Conservation (phyloP, 2,329 filamentous ascomycete genomes). For the Epichloe baconii region DNA sequence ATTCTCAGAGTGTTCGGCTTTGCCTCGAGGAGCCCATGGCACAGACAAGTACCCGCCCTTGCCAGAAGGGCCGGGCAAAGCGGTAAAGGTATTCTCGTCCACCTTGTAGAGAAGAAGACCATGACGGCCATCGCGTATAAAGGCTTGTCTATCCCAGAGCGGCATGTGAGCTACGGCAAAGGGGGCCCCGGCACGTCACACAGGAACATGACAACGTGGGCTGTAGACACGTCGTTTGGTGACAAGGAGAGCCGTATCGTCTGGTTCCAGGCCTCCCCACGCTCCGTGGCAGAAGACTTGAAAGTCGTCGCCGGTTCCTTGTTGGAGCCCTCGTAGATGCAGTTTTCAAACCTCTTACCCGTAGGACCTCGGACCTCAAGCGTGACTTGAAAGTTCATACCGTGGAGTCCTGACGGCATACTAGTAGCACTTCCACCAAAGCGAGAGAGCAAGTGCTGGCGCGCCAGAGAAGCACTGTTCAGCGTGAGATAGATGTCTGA, state of each 20-base stretch:
- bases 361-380: constrained; percentile 71
- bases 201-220: constrained; percentile 81
- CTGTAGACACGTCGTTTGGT: constrained; percentile 64
- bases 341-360: constrained; percentile 75
- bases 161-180: constrained; percentile 91
- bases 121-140: constrained; percentile 75
- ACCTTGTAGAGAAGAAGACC: constrained; percentile 75
- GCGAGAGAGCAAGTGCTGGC: constrained; percentile 58
- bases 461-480: constrained; percentile 62
- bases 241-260: constrained; percentile 71
- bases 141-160: constrained; percentile 83
- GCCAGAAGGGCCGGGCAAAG: constrained; percentile 46
- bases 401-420: constrained; percentile 45
- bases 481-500: constrained; percentile 94
- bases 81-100: constrained; percentile 74
- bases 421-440: constrained; percentile 62
- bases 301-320: constrained; percentile 67
- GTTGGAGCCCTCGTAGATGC: constrained; percentile 80
- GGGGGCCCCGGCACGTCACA: constrained; percentile 72
- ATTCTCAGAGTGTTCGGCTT: constrained; percentile 56
- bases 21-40: constrained; percentile 61
- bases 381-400: constrained; percentile 73
- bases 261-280: constrained; percentile 76
- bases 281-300: constrained; percentile 69
- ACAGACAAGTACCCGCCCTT: constrained; percentile 79